Base-by-base conservation (phyloP, 345 rosid genomes). In the Iberis pinnata region DNA sequence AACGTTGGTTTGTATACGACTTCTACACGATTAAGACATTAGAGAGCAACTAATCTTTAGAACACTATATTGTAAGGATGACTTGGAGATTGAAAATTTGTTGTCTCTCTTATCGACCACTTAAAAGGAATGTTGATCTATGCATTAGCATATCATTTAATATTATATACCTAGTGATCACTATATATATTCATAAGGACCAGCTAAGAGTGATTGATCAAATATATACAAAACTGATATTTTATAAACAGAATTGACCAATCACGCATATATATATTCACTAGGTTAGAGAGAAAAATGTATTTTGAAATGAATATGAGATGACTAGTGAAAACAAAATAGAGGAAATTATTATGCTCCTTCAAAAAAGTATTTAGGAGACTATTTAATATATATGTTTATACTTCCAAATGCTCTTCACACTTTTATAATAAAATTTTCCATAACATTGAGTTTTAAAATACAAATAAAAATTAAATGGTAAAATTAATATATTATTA, bases 21-120 rank as follows among this genome's bases (percentile, higher is more conserved):
- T 27, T 27, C 20, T 48, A 31, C 16, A 12, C 38, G 29, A 64
- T 41, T 40, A 56, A 27, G 69, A 56, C 50, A 64, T 20, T 14
- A 55, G 69, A 63, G 29, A 24, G 44, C 38, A 55, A 41, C 18
- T 31, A 40, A 41, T 33, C 51, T 4, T 48, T 20, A 31, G 12
- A 56, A 41, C 20, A 41, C 22, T 20, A 7, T 46, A 16, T 40
- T 56, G 44, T 56, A 56, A 56, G 22, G 50, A 31, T 48, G 56
- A 56, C 50, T 47, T 37, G 10, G 43, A 55, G 56, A 39, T 38
- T 55, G 3, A 29, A 29, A 16, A 2, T 29, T 38, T 27, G 14
- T 54, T 27, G 68, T 63, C 27, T 63, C 55, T 46, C 61, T 63
- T 63, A 55, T 64, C 62, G 40, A 39, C 56, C 69, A 41, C 32